Conservation (phyloP, 106 monocot genomes). For the Xerophyta viscosa region DNA sequence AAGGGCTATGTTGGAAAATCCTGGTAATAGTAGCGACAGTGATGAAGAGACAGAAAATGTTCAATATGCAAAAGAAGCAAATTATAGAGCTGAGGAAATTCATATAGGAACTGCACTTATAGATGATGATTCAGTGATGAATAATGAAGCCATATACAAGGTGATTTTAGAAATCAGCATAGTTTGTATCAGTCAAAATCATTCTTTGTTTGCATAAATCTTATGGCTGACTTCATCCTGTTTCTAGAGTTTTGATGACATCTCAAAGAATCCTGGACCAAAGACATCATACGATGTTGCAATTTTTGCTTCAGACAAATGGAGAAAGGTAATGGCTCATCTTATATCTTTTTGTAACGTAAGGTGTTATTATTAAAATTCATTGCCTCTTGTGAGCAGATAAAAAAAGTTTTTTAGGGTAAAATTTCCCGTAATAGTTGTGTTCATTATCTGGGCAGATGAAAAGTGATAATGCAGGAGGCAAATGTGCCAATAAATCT, state of each 20-base stretch:
- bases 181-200: no score
- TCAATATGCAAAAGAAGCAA: conserved; percentile 8
- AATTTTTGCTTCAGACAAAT: conserved; percentile 72
- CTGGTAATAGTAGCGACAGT: conserved; percentile 39
- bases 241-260: conserved; percentile 51
- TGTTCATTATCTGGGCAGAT: conserved; percentile 25
- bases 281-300: conserved; percentile 78
- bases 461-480: conserved; percentile 23
- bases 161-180: conserved; percentile 10
- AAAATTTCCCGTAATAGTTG: no score
- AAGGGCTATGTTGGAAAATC: conserved; percentile 11
- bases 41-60: conserved; percentile 34
- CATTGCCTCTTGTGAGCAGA: no score
- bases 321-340: conserved; percentile 65
- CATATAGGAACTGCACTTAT: conserved; percentile 28
- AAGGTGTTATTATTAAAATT: not conserved
- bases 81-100: conserved; percentile 10
- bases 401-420: no score
- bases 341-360: not conserved
- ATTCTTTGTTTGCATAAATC: no score
- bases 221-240: no score
- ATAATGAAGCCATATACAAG: conserved; percentile 38
- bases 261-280: conserved; percentile 38
- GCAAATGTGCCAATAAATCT: conserved; percentile 3
- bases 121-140: conserved; percentile 29